These are phyloP conservation scores for Podospora bellae-mahoneyi DNA, from an alignment of 495 filamentous ascomycete genomes.

Conservation along the genomic window DNA sequence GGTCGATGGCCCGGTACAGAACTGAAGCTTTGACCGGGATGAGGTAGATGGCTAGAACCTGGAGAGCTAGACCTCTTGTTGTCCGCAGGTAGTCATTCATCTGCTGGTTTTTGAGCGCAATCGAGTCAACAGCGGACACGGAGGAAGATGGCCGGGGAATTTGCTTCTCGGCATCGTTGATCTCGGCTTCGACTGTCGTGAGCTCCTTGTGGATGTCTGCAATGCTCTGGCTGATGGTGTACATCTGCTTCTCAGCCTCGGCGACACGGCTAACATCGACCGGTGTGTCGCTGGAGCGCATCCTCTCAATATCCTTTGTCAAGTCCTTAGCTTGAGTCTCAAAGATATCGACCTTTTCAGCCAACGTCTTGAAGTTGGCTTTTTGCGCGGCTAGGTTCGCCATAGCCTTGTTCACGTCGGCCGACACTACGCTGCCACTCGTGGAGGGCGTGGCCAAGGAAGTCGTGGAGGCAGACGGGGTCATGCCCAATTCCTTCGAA, in stretches of 20 bases:
- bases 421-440: slow-evolving; percentile 1
- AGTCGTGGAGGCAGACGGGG: slow-evolving; percentile 10
- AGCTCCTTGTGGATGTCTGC: slow-evolving; percentile 27
- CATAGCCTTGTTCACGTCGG: slow-evolving; percentile 10
- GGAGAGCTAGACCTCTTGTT: slow-evolving; percentile 53
- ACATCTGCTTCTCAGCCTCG: slow-evolving; percentile 21
- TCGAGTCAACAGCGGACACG: slow-evolving; percentile 2
- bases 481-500: slow-evolving; percentile 10
- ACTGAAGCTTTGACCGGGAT: slow-evolving; percentile 56
- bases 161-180: slow-evolving; percentile 24
- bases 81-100: slow-evolving; percentile 51
- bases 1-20: slow-evolving; percentile 50
- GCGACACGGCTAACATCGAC: slow-evolving; percentile 10
- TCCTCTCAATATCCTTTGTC: slow-evolving; percentile 21
- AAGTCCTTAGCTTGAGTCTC: slow-evolving; percentile 22
- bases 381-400: slow-evolving; percentile 21
- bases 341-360: slow-evolving; percentile 24
- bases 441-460: slow-evolving; percentile 9
- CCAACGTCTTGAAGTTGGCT: slow-evolving; percentile 24
- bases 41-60: slow-evolving; percentile 52
- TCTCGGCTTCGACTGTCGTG: slow-evolving; percentile 22
- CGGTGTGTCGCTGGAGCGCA: slow-evolving; percentile 13
- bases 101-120: slow-evolving; percentile 18
- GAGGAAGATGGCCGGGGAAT: neutral
- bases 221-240: slow-evolving; percentile 19